Base-by-base conservation (phyloP, 106 monocot species). In the Platanthera guangdongensis region DNA sequence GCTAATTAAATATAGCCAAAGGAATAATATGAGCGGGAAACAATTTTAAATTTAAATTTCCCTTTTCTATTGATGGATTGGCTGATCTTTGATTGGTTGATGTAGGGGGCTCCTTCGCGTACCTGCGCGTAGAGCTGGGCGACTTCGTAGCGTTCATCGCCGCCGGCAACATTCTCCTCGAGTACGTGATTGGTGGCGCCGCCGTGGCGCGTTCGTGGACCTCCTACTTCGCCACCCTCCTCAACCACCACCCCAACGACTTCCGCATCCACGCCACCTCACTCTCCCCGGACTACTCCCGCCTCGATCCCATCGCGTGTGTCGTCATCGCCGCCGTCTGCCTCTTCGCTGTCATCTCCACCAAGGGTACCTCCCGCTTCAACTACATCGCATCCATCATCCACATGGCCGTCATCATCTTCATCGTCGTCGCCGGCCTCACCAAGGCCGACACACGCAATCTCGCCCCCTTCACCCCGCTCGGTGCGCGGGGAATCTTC, bases 131-230 rank as follows among this genome's bases (percentile, higher is more conserved):
- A 21, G 95, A 95, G 80, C 90, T 95, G 4, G 95, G 95, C 10
- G 95, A 95, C 83, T 95, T 95, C 85, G 22, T 90, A 54, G 95
- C 95, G 14, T 92, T 90, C 88, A 87, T 95, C 78, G 95, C 86
- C 8, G 95, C 95, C 47, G 95, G 95, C 64, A 95, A 95, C 85
- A 95, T 95, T 76, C 81, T 95, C 16, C 90, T 95, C 0, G 95
- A 95, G 74, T 95, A 95, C 78, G 85, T 90, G 15, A 95, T 95
- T 81, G 78, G 90, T 21, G 90, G 95, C 16, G 95, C 95, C 0
- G 92, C 95, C 16, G 89, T 95, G 74, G 92, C 95, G 12, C 89
- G 95, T 0, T 78, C 95, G 1, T 95, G 95, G 95, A 95, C 95
- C 22, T 95, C 95, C 52, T 95, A 94, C 87, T 91, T 94, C 76